Base-by-base conservation (phyloP, 768 basidiomycete genomes). In the Jaapia argillacea region DNA sequence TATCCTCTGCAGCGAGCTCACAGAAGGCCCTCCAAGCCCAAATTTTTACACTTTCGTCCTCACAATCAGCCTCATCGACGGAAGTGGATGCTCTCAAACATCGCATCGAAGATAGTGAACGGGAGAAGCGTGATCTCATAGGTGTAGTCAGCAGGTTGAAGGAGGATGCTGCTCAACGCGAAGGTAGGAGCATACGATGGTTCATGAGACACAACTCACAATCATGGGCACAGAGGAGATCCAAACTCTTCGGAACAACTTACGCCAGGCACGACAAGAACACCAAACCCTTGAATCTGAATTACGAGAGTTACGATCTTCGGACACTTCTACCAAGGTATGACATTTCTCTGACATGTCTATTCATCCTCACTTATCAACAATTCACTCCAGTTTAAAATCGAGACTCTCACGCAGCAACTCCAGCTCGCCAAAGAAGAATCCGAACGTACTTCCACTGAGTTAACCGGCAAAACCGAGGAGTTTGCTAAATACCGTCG, bases 111-210 rank as follows among this genome's bases (percentile, higher is more conserved):
- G 85, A 88, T 47, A 73, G 74, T 1, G 89, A 96, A 49, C 73
- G 85, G 43, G 93, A 96, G 68, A 96, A 96, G 63, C 78, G 90
- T 25, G 89, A 93, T 49, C 72, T 96, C 38, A 69, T 93, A 35
- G 77, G 75, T 23, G 84, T 91, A 36, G 77, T 92, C 4, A 90
- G 85, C 58, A 74, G 86, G 42, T 63, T 91, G 48, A 85, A 89
- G 58, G 78, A 86, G 52, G 85, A 92, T 47, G 68, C 71, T 33
- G 55, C 71, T 5, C 77, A 84, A 54, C 76, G 83, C 42, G 85
- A 91, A 48, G 85, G 91, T 90, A 44, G 43, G 71, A 54, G 4
- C 10, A 14, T 38, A 10, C 18, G 41, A 38, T 24, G 47, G 25
- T 36, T n/a, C 36, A n/a, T 42, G 36, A 45, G 33, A 36, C 7